These are phyloP conservation scores for Helicostylum pulchrum DNA, from an alignment of 192 early-diverging fungal species.

Conservation along the genomic window DNA sequence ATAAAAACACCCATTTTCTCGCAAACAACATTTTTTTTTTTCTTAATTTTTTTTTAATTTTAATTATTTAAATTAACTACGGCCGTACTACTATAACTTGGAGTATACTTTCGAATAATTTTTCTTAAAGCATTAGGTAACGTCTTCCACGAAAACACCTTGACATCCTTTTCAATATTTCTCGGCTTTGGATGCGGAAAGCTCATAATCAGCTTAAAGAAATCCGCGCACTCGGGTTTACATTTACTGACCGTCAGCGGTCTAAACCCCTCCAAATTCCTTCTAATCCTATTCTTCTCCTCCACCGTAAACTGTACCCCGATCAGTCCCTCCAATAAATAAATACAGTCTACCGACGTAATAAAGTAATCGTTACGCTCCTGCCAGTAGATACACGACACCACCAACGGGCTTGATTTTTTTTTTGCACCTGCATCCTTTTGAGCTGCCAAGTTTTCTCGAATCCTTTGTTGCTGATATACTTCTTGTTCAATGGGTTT, in stretches of 20 bases:
- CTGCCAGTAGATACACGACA: constrained; percentile 81
- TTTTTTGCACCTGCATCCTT: constrained; percentile 59
- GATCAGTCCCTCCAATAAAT: constrained; percentile 70
- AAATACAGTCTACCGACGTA: constrained; percentile 77
- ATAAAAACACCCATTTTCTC: not conserved
- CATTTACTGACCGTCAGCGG: constrained; percentile 76
- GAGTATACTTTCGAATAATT: constrained; percentile 75
- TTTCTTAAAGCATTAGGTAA: constrained; percentile 70
- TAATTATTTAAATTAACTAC: constrained; percentile 6
- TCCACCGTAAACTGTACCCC: constrained; percentile 75
- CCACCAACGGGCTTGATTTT: constrained; percentile 44
- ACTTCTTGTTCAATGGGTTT: constrained; percentile 40
- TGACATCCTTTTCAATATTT: constrained; percentile 88
- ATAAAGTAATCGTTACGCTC: constrained; percentile 72
- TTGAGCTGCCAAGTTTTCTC: constrained; percentile 56
- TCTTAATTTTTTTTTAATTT: not conserved
- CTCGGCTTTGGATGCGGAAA: constrained; percentile 80
- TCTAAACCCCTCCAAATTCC: constrained; percentile 78
- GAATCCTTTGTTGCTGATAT: constrained; percentile 48
- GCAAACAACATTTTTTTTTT: no score
- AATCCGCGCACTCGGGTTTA: constrained; percentile 71
- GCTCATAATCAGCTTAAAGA: constrained; percentile 81
- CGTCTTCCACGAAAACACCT: constrained; percentile 78
- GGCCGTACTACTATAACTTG: constrained; percentile 45
- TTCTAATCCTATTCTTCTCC: constrained; percentile 84